A percentile compares a stretch with the other conserved stretches of the same genome.
Conservation (phyloP, 2,329 filamentous ascomycete genomes). For the Apiospora malaysiana region DNA sequence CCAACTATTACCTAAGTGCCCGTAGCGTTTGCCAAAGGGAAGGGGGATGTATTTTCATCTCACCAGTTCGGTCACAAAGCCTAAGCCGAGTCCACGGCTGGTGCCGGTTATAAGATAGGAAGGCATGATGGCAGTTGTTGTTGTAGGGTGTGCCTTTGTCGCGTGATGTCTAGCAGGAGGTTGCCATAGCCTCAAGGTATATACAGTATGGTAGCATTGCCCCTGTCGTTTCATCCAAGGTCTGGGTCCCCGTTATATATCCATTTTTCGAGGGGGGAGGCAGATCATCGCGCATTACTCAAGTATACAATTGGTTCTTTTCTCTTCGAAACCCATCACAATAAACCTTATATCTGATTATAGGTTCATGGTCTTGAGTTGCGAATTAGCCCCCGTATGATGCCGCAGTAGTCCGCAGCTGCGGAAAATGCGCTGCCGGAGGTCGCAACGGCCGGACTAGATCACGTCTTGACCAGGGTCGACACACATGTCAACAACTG, state of each 20-base stretch:
- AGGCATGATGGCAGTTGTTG: not conserved
- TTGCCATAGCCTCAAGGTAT: not conserved
- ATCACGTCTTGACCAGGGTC: not conserved
- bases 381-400: too few relatives aligned
- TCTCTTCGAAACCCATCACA: not conserved
- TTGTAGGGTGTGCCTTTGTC: not conserved
- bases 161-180: not conserved
- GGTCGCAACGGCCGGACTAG: not conserved
- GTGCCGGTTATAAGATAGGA: slow-evolving; percentile 5
- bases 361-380: not conserved
- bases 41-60: not conserved
- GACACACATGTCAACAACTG: too few relatives aligned
- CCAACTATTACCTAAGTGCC: not conserved
- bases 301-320: not conserved
- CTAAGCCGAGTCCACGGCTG: not conserved
- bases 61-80: slow-evolving; percentile 5
- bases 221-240: not conserved
- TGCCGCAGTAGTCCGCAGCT: not conserved
- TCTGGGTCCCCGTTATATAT: not conserved
- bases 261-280: not conserved
- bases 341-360: not conserved
- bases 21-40: not conserved
- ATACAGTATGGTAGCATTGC: not conserved
- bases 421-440: not conserved
- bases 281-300: not conserved